Conservation (phyloP, 352 stramenopile species). For the Phytophthora ohioensis region DNA sequence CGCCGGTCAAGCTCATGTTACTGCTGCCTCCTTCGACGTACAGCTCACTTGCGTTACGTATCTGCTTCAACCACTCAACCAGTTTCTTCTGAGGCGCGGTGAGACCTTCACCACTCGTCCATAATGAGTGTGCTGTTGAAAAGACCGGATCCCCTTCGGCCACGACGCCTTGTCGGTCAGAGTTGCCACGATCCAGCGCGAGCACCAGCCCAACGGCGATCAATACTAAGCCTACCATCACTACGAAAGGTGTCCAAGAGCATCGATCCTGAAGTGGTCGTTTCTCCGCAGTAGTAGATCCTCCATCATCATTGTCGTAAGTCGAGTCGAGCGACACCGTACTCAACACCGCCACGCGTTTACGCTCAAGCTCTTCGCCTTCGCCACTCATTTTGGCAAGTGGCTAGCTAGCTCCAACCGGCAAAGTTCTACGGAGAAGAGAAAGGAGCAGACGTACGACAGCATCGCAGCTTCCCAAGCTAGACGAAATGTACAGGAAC, state of each 20-base stretch:
- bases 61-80: slow-evolving; percentile 29
- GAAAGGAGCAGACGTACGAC: slow-evolving; percentile 16
- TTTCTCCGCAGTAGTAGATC: slow-evolving; percentile 3
- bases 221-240: slow-evolving; percentile 26
- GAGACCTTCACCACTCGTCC: slow-evolving; percentile 18
- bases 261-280: background rate
- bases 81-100: slow-evolving; percentile 28
- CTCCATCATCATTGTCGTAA: slow-evolving; percentile 19
- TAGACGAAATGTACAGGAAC: background rate
- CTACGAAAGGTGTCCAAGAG: slow-evolving; percentile 20
- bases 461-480: slow-evolving; percentile 34
- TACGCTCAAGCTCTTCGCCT: slow-evolving; percentile 6
- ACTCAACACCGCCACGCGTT: slow-evolving; percentile 28
- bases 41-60: slow-evolving; percentile 30
- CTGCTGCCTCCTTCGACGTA: slow-evolving; percentile 27
- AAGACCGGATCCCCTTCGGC: slow-evolving; percentile 7
- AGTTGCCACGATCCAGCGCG: slow-evolving; percentile 19
- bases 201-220: slow-evolving; percentile 34
- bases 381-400: slow-evolving; percentile 37
- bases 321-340: slow-evolving; percentile 42
- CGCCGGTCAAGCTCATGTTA: slow-evolving; percentile 27
- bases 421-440: slow-evolving; percentile 14
- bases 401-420: background rate
- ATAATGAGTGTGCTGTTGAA: slow-evolving; percentile 4
- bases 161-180: background rate